phyloP scores from a whole-genome alignment of 2,329 filamentous ascomycete species.

The Cercospora nicotianae region DNA sequence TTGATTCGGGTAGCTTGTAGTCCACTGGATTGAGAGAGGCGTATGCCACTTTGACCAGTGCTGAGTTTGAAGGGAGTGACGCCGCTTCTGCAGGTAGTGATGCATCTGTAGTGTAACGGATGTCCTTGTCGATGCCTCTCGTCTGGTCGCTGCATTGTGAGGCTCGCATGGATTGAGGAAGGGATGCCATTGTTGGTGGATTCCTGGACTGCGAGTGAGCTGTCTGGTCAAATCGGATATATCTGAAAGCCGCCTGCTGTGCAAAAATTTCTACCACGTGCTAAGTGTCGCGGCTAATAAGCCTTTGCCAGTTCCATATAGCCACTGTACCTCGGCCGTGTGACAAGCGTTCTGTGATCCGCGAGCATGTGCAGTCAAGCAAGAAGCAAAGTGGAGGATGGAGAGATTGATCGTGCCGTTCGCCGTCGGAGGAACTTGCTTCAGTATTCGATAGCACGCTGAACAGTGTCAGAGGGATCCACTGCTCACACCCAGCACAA shows the following conservation, averaged over 20 bases:
- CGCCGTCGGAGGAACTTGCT: not conserved
- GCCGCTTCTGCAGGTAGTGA: conserved; percentile 29
- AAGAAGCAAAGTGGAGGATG: not conserved
- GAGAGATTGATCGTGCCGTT: not conserved
- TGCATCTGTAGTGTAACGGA: conserved; percentile 35
- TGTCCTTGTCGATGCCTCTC: conserved; percentile 38
- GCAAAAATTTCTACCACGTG: not conserved
- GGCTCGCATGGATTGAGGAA: conserved; percentile 32
- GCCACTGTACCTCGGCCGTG: not conserved
- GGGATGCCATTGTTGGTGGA: not conserved
- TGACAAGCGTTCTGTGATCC: not conserved
- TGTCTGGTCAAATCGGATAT: not conserved
- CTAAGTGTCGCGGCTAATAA: not conserved
- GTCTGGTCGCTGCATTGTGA: conserved; percentile 31
- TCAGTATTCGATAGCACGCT: not conserved
- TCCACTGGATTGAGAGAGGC: conserved; percentile 53
- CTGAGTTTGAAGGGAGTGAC: conserved; percentile 33
- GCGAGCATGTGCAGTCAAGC: not conserved
- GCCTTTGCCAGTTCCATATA: not conserved
- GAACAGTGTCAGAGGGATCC: not conserved
- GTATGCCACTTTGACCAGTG: conserved; percentile 49
- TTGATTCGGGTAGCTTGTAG: conserved; percentile 51
- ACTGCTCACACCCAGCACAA: not conserved
- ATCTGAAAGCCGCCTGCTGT: not conserved
- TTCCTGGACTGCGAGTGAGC: not conserved